phyloP scores from a whole-genome alignment of 108 stramenopile genomes.

The Fragilaria crotonensis region DNA sequence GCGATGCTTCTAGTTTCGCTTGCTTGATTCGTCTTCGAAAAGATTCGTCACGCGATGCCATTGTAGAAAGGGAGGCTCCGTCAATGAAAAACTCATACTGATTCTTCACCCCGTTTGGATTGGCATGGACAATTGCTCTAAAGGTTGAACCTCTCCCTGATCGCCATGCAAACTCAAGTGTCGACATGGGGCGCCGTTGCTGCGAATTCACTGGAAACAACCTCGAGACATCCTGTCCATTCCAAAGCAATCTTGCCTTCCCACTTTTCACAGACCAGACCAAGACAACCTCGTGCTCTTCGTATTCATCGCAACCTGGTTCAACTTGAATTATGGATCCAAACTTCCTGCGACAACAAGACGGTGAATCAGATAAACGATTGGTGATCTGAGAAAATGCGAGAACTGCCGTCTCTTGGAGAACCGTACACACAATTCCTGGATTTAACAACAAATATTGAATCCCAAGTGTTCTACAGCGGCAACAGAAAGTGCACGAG shows the following conservation, averaged over 20 bases:
- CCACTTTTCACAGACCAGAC: conserved; percentile 40
- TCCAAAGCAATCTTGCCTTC: conserved; percentile 35
- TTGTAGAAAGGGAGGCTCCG: conserved; percentile 19
- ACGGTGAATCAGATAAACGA: too few species aligned
- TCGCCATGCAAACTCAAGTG: conserved; percentile 27
- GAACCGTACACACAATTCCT: background rate
- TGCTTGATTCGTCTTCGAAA: too few species aligned
- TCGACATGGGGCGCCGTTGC: background rate
- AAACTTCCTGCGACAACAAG: too few species aligned
- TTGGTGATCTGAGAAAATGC: background rate
- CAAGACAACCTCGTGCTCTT: conserved; percentile 43
- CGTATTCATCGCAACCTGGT: conserved; percentile 1
- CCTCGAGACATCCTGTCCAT: conserved; percentile 19
- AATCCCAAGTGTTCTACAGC: background rate
- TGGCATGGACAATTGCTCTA: conserved; percentile 19
- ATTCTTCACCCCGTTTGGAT: conserved; percentile 14
- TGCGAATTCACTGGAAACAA: conserved; percentile 5
- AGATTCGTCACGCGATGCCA: too few species aligned
- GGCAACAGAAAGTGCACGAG: too few species aligned
- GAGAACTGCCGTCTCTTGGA: background rate
- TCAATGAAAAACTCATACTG: conserved; percentile 71
- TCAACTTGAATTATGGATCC: background rate
- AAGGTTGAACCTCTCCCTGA: conserved; percentile 14
- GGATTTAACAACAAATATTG: background rate
- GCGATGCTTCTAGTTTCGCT: too few species aligned